Base-by-base conservation (phyloP, 495 filamentous ascomycete species). In the Tuber indicum region DNA sequence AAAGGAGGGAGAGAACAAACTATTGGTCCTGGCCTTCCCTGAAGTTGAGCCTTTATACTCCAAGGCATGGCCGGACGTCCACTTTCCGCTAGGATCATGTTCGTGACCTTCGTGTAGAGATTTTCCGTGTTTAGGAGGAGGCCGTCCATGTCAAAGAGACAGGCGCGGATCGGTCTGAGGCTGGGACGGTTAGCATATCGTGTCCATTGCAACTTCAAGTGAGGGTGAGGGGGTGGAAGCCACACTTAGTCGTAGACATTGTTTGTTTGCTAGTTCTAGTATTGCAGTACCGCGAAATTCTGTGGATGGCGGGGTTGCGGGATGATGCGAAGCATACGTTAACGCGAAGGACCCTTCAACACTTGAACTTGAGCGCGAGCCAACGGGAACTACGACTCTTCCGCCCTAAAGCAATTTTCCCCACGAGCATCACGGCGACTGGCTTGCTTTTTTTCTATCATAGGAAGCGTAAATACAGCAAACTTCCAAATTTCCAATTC, bases 121-220 rank as follows among this genome's bases (percentile, higher is more conserved):
- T 99, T 96, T 84, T 99, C 96, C 23, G 93, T 93, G 85, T 98
- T 91, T 78, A 99, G 91, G 32, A 99, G 88, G 43, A 99, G 91
- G 69, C 96, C 96, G 84, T 99, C 96, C 94, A 99, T 97, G 87
- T 99, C 96, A 83, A 99, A 99, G 76, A 99, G 91, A 86, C 94
- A 97, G 76, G 96, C 96, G 75, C 93, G 89, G 75, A 98, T 89
- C 71, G 91, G 91, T 66, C 32, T 66, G 58, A 32, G 58, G 14
- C 58, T 1, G 14, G 26, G 32, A 32, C 14, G 32, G 58, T 66
- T 66, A 66, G 58, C 58, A 17, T n/a, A 58, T 66, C 58, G 3
- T 36, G 36, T 17, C 26, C 26, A 66, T 17, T 19, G 14, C 26
- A 32, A 32, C 12, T 32, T 16, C 58, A 17, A 2, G 14, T 6